Evolutionary conservation across 1,284 basidiomycete species (phyloP).

Genomic region (Pseudozyma tsukubaensis): DNA sequence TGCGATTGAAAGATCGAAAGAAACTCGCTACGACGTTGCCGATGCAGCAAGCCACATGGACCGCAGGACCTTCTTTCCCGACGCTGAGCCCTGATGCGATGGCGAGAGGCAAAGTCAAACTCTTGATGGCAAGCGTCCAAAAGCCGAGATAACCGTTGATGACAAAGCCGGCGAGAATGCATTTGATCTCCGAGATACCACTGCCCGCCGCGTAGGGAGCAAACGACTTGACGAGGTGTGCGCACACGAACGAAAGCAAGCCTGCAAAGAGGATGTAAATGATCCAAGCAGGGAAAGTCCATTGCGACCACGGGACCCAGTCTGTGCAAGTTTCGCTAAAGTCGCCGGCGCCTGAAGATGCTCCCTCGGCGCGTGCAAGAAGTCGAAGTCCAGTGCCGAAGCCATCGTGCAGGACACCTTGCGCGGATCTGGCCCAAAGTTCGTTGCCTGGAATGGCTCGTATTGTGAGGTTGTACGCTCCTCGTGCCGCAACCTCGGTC

Average conservation of each 20-base stretch:
- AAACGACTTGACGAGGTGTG: constrained; percentile 86
- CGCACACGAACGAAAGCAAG: constrained; percentile 69
- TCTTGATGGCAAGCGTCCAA: constrained; percentile 92
- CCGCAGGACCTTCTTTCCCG: constrained; percentile 98
- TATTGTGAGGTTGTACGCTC: constrained; percentile 33
- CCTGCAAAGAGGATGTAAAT: constrained; percentile 88
- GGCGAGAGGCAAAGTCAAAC: constrained; percentile 86
- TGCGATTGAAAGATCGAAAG: constrained; percentile 84
- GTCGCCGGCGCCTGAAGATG: constrained; percentile 16
- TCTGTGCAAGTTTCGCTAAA: constrained; percentile 81
- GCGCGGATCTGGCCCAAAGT: constrained; percentile 29
- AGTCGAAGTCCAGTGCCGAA: constrained; percentile 29
- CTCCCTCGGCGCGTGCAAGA: constrained; percentile 23
- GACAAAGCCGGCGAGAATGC: constrained; percentile 94
- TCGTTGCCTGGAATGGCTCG: constrained; percentile 20
- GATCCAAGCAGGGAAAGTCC: constrained; percentile 79
- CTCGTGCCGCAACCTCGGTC: not conserved
- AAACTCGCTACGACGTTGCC: constrained; percentile 86
- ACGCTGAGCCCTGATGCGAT: constrained; percentile 95
- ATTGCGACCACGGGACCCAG: constrained; percentile 92
- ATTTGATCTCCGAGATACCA: constrained; percentile 99
- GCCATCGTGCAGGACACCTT: constrained; percentile 74
- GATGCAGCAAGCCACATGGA: constrained; percentile 95
- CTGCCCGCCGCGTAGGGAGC: constrained; percentile 97
- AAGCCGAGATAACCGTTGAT: constrained; percentile 94